Evolutionary conservation across 768 basidiomycete species (phyloP), one percentile per base, ranked within the genome.

Genomic region (Tulasnella sp.): DNA sequence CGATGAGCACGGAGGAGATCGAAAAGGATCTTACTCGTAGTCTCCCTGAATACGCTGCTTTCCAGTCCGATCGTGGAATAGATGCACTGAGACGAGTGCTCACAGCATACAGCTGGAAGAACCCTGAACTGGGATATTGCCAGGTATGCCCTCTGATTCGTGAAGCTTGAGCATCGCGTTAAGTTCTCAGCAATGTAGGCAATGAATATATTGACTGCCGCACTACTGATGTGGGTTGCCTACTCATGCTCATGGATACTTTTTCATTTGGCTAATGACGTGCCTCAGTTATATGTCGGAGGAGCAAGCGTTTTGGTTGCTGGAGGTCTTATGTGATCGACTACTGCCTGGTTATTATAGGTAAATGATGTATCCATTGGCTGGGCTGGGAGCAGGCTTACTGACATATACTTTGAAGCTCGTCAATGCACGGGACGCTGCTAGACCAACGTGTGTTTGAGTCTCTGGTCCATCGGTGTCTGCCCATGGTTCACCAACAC

Each of bases 401-500:
- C 27, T 30, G 9, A n/a, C 15, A 27, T 51, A 49, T 45, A 53
- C 52, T 12, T 42, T 42, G 11, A 64, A 93, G 92, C 63, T 90
- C 92, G 1, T 94, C 93, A 0, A 99, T 99, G 96, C 92, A 97
- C 66, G 96, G 96, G 12, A 99, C 96, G 0, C 78, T 99, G 10
- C 81, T 99, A n/a, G 96, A 99, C 68, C 96, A 99, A 70, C 80
- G 92, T 19, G 96, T 99, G 0, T 99, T 99, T 62, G 96, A 99
- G 69, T 83, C 92, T 4, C 78, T 99, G 30, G 93, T 98, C 5
- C 79, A 85, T 57, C 81, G 83, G 55, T 89, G 87, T 73, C 76
- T 97, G 41, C 92, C 92, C 2, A 87, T 94, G 66, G 89, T 99
- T 64, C 85, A 93, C 65, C 91, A 96, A 27, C 89, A 98, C 70